Conservation (phyloP, 768 basidiomycete genomes). For the Suillus lakei region DNA sequence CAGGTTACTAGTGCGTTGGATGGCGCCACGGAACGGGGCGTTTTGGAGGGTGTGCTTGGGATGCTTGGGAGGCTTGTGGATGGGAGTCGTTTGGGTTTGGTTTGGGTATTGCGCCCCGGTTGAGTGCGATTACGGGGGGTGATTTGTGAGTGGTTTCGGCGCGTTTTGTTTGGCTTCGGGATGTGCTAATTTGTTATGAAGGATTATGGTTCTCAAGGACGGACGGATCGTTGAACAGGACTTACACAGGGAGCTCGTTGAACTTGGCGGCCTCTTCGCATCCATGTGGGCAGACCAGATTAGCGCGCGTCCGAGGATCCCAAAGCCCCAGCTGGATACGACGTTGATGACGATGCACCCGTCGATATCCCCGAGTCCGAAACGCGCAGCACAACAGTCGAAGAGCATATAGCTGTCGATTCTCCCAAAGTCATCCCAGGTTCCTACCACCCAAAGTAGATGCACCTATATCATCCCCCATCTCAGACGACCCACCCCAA, state of each 20-base stretch:
- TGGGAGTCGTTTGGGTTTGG: no score
- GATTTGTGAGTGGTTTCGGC: no score
- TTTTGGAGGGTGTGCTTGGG: no score
- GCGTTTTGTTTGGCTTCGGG: no score
- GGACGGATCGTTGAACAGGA: conserved; percentile 88
- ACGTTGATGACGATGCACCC: conserved; percentile 21
- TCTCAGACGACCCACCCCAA: conserved; percentile 29
- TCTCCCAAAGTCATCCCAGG: conserved; percentile 23
- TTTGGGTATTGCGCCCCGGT: conserved; percentile 30
- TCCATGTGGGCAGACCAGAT: conserved; percentile 90
- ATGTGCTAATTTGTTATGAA: no score
- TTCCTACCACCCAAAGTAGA: conserved; percentile 9
- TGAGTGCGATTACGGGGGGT: no score
- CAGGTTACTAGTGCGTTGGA: no score
- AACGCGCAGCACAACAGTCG: no score
- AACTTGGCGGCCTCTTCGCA: conserved; percentile 73
- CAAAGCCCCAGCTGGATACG: conserved; percentile 30
- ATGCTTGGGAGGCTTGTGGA: no score
- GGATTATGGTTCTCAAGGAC: no score
- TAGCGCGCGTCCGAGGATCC: conserved; percentile 46
- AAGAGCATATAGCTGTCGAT: conserved; percentile 13
- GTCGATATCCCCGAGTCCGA: conserved; percentile 24
- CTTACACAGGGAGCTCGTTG: conserved; percentile 76
- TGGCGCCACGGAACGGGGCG: no score
- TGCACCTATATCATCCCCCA: conserved; percentile 39